Conservation (phyloP, 2,329 filamentous ascomycete genomes). For the Reticulascus tulasneorum region DNA sequence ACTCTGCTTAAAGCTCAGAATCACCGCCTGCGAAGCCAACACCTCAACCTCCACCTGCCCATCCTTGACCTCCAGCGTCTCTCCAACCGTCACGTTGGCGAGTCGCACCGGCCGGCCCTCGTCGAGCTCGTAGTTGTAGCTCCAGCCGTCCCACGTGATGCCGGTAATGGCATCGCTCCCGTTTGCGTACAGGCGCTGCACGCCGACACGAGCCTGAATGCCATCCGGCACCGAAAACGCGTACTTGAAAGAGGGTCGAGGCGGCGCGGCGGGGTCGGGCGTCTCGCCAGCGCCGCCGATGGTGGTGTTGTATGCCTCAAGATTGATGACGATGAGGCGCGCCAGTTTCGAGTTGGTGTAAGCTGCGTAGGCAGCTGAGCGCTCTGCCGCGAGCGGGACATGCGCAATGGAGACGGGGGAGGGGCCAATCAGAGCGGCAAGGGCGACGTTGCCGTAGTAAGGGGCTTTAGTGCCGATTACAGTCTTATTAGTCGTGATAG, state of each 20-base stretch:
- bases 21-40: conserved; percentile 37
- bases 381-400: conserved; percentile 34
- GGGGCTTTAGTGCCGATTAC: conserved; percentile 56
- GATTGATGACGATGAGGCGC: conserved; percentile 52
- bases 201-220: conserved; percentile 21
- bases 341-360: conserved; percentile 41
- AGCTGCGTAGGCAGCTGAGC: conserved; percentile 52
- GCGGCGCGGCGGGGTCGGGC: conserved; percentile 23
- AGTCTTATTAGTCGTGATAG: conserved; percentile 44
- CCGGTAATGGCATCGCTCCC: conserved; percentile 61
- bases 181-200: conserved; percentile 54
- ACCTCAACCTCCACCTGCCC: conserved; percentile 36
- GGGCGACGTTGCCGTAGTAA: conserved; percentile 60
- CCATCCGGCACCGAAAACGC: conserved; percentile 32
- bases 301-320: conserved; percentile 57
- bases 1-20: conserved; percentile 26
- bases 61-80: conserved; percentile 31
- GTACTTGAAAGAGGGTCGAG: conserved; percentile 30
- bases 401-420: conserved; percentile 43
- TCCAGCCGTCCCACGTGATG: conserved; percentile 58
- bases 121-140: conserved; percentile 57
- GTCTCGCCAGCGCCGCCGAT: conserved; percentile 30
- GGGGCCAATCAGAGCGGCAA: conserved; percentile 51
- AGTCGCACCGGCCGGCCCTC: conserved; percentile 49
- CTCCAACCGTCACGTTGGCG: conserved; percentile 50